These are phyloP conservation scores for Lentinus tigrinus DNA, from an alignment of 768 basidiomycete genomes.

Conservation along the genomic window DNA sequence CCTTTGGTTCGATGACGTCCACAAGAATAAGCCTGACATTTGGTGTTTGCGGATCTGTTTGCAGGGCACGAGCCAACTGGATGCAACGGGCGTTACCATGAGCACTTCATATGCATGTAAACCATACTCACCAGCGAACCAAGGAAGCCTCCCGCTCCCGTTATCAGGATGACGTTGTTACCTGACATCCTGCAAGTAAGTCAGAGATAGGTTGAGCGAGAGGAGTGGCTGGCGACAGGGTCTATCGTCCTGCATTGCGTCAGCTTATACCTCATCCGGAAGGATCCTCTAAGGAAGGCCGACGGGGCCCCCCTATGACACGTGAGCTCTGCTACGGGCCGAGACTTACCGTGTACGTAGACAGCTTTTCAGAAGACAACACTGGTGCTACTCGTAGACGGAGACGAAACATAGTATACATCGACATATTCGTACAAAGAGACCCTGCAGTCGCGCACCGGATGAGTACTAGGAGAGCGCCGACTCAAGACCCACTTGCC, in stretches of 20 bases:
- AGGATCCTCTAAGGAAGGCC: neutral
- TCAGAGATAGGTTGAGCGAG: no score
- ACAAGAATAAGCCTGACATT: constrained; percentile 48
- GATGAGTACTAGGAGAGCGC: no score
- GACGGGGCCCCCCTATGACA: neutral
- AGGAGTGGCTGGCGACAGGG: no score
- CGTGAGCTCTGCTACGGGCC: neutral
- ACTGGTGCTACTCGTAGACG: no score
- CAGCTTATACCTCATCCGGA: neutral
- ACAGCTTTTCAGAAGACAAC: no score
- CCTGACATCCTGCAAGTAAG: neutral
- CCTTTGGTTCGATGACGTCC: constrained; percentile 44
- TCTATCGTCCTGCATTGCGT: neutral
- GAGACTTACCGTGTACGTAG: neutral
- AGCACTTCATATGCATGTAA: neutral
- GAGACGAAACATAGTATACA: no score
- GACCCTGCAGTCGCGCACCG: no score
- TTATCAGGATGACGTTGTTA: constrained; percentile 41
- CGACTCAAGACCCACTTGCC: no score
- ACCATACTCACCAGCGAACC: constrained; percentile 34
- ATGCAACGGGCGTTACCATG: neutral
- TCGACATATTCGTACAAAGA: no score
- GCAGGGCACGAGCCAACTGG: constrained; percentile 38
- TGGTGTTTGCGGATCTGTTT: constrained; percentile 32
- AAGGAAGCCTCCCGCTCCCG: constrained; percentile 44